Evolutionary conservation across 768 basidiomycete genomes (phyloP).

Genomic region (Chiua virens): DNA sequence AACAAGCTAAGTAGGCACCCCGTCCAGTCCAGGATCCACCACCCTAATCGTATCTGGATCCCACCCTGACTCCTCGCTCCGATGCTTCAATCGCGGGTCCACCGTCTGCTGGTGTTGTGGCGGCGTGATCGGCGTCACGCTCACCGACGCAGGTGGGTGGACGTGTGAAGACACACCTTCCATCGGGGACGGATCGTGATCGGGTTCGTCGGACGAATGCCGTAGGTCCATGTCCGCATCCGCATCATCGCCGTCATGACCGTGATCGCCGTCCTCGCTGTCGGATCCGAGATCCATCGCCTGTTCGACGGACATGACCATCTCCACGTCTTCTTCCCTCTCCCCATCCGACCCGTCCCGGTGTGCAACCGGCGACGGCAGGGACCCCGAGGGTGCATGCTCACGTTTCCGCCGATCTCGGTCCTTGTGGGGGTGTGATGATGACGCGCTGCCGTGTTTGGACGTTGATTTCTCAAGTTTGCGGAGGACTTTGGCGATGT

Average conservation of each 20-base stretch:
- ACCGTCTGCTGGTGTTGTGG: conserved; percentile 22
- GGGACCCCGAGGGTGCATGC: conserved; percentile 14
- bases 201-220: conserved; percentile 29
- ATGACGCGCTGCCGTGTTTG: conserved; percentile 16
- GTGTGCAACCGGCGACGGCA: conserved; percentile 8
- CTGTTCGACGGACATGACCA: conserved; percentile 43
- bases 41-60: conserved; percentile 20
- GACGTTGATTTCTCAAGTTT: conserved; percentile 53
- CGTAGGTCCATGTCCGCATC: conserved; percentile 24
- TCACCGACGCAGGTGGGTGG: conserved; percentile 27
- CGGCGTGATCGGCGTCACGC: conserved; percentile 33
- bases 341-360: conserved; percentile 9
- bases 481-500: conserved; percentile 75
- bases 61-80: conserved; percentile 29
- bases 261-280: conserved; percentile 29
- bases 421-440: conserved; percentile 14
- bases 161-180: conserved; percentile 30
- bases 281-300: conserved; percentile 45
- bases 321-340: conserved; percentile 26
- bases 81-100: conserved; percentile 33
- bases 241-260: conserved; percentile 1
- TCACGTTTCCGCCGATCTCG: conserved; percentile 5
- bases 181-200: conserved; percentile 33
- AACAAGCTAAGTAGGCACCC: conserved; percentile 13
- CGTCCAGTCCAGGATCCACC: conserved; percentile 13